These are phyloP conservation scores for Termitomyces sp. DNA, from an alignment of 768 basidiomycete species.

Conservation along the genomic window DNA sequence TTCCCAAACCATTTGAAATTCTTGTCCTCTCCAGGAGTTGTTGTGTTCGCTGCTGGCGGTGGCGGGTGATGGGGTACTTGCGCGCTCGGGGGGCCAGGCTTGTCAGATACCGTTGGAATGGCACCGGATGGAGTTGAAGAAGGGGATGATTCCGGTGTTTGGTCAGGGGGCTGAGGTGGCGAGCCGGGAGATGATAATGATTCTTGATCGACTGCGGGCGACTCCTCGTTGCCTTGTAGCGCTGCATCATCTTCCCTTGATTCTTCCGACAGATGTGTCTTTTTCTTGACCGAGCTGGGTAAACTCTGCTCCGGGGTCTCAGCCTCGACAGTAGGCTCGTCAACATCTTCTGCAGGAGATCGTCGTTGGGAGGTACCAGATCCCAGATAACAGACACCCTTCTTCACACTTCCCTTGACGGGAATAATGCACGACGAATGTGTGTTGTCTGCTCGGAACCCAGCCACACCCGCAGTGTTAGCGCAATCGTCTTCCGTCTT, in stretches of 20 bases:
- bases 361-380: neutral
- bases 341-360: neutral
- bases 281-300: neutral
- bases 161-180: neutral
- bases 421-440: neutral
- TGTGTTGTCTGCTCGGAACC: neutral
- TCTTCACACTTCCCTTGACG: no score
- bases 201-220: neutral
- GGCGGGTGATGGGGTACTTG: neutral
- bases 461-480: neutral
- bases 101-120: neutral
- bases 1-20: neutral
- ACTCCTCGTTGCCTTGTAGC: neutral
- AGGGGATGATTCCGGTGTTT: neutral
- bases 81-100: neutral
- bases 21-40: neutral
- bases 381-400: neutral
- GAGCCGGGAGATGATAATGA: neutral
- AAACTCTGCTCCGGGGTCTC: neutral
- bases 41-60: neutral
- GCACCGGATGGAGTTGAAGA: no score
- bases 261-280: neutral
- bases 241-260: neutral
- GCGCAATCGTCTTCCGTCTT: neutral
- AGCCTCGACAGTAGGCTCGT: neutral